Percentiles rank a stretch among this genome's conserved stretches.
Conservation (phyloP, 768 basidiomycete genomes). For the Daedaleopsis nitida region DNA sequence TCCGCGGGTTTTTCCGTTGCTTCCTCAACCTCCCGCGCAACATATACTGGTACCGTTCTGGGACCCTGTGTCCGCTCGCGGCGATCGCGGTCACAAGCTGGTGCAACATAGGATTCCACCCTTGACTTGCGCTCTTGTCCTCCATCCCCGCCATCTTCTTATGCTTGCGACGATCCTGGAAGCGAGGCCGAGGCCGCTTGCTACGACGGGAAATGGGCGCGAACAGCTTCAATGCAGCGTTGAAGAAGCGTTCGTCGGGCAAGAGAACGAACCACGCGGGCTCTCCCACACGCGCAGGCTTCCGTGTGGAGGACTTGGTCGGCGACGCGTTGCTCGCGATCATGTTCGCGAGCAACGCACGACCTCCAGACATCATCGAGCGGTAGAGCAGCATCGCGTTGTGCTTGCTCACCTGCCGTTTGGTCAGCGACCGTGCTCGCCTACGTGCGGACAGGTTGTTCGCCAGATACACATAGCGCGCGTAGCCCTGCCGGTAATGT, state of each 20-base stretch:
- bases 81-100: conserved; percentile 43
- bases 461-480: conserved; percentile 29
- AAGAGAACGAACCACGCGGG: conserved; percentile 31
- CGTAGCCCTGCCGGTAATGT: conserved; percentile 38
- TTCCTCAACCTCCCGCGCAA: conserved; percentile 37
- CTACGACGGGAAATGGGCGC: conserved; percentile 20
- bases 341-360: conserved; percentile 6
- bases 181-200: conserved; percentile 35
- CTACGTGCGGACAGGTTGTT: neutral
- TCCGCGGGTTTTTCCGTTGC: neutral
- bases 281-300: neutral
- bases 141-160: conserved; percentile 17
- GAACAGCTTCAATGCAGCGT: conserved; percentile 53
- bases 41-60: conserved; percentile 40
- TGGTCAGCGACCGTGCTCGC: neutral
- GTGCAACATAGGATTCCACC: conserved; percentile 31
- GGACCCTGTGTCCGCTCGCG: conserved; percentile 41
- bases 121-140: too few species aligned
- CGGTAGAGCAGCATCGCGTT: conserved; percentile 35
- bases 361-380: conserved; percentile 27
- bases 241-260: conserved; percentile 71
- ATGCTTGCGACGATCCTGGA: conserved; percentile 26
- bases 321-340: neutral
- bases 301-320: neutral
- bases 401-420: neutral